phyloP scores from a whole-genome alignment of 495 filamentous ascomycete species.

The Hypoxylon intermedium region DNA sequence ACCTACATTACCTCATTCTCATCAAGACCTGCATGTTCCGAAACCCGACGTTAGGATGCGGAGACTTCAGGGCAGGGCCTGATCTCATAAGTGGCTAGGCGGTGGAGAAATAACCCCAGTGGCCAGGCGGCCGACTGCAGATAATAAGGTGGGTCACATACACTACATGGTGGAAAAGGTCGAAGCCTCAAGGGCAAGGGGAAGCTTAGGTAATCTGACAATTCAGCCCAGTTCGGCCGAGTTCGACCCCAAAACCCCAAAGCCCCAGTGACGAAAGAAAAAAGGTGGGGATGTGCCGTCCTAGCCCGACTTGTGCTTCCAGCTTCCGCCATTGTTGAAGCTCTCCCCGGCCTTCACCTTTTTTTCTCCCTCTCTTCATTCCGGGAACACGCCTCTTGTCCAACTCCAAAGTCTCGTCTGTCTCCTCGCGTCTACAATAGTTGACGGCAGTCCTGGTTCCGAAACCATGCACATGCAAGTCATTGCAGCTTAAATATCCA shows the following conservation, averaged over 20 bases:
- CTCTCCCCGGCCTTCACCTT: constrained; percentile 14
- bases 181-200: too few relatives aligned
- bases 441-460: neutral
- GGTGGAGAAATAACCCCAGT: constrained; percentile 14
- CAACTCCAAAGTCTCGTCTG: neutral
- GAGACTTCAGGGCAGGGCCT: constrained; percentile 18
- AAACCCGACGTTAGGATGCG: constrained; percentile 15
- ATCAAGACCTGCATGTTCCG: neutral
- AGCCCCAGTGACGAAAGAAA: neutral
- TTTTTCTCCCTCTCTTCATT: constrained; percentile 2
- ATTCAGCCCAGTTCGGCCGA: neutral
- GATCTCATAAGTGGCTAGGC: constrained; percentile 17
- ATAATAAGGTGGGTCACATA: constrained; percentile 3
- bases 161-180: neutral
- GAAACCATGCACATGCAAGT: constrained; percentile 40
- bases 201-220: constrained; percentile 17
- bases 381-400: neutral
- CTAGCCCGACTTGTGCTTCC: neutral
- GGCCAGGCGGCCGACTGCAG: constrained; percentile 16
- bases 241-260: neutral
- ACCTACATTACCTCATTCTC: neutral
- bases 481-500: constrained; percentile 8
- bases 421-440: neutral
- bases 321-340: constrained; percentile 6
- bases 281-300: constrained; percentile 4